Evolutionary conservation across 306 rosid genomes (phyloP).

Genomic region (Malus orientalis): DNA sequence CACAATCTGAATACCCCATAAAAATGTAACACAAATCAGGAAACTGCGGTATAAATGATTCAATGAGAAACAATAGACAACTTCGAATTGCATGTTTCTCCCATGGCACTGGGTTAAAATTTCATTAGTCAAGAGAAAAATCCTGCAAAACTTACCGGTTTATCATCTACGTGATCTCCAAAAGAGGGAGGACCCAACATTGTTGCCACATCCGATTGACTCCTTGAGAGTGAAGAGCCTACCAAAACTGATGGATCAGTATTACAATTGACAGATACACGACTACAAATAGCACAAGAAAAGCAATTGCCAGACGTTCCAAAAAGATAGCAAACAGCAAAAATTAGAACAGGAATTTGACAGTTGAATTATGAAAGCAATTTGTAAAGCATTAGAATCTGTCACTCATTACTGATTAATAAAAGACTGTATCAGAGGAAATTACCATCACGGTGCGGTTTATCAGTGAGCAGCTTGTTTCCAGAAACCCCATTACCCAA

Average conservation of each 20-base stretch:
- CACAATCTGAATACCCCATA: slow-evolving; percentile 37
- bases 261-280: background rate
- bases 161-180: slow-evolving; percentile 61
- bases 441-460: slow-evolving; percentile 72
- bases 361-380: background rate
- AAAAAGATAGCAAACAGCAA: background rate
- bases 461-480: slow-evolving; percentile 71
- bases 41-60: slow-evolving; percentile 4
- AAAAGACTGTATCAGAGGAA: slow-evolving; percentile 2
- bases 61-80: background rate
- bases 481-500: slow-evolving; percentile 52
- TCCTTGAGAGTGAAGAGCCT: slow-evolving; percentile 57
- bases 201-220: slow-evolving; percentile 52
- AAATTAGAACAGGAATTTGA: background rate
- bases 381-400: background rate
- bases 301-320: background rate
- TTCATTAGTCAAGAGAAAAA: slow-evolving; percentile 4
- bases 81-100: background rate
- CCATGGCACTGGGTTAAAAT: background rate
- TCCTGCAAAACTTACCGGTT: slow-evolving; percentile 42
- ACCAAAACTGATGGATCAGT: slow-evolving; percentile 14
- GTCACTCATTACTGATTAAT: background rate
- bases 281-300: slow-evolving; percentile 7
- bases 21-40: slow-evolving; percentile 18
- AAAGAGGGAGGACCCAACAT: slow-evolving; percentile 33